Base-by-base conservation (phyloP, 2,329 filamentous ascomycete species). In the Hymenoscyphus repandus region DNA sequence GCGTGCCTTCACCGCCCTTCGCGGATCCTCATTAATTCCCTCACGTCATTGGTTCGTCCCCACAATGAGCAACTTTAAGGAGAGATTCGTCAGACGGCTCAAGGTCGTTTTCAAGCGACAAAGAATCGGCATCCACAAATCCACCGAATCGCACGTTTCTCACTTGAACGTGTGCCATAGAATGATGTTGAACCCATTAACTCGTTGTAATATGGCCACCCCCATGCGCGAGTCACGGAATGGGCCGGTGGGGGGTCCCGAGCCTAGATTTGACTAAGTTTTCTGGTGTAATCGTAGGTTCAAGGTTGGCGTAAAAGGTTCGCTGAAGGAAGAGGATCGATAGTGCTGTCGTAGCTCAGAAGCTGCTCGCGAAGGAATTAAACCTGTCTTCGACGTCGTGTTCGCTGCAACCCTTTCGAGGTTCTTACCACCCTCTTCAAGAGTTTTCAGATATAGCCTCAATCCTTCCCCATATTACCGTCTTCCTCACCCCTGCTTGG, bases 1-100 rank as follows among this genome's bases (percentile, higher is more conserved):
- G 57, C 56, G 59, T 56, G 39, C 34, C 55, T 55, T 54, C 60
- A 62, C 60, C 60, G 60, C 60, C 47, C 38, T 58, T 62, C 51
- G 52, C 38, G 43, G 32, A 43, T 33, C 22, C 42, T 30, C 43
- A 44, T 20, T 20, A 51, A 40, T 22, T 37, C 42, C 38, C 51
- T 43, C 46, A 42, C 34, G 40, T 18, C 39, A 47, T 47, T 38
- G 33, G 17, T 45, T 42, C 22, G 39, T 39, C 18, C 36, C 34
- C 17, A 32, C 30, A 10, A 11, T 13, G 12, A 37, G 34, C 34
- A 37, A 13, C 15, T 13, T 13, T 10, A 17, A 37, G 34, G 34
- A 37, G 15, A 37, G 34, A 17, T 27, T 27, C 22, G 22, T 27
- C 22, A 27, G 22, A 27, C 22, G n/a, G 22, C 22, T 7, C 22